Conservation (phyloP, 257 asterid genomes). For the Rubia yunnanensis region DNA sequence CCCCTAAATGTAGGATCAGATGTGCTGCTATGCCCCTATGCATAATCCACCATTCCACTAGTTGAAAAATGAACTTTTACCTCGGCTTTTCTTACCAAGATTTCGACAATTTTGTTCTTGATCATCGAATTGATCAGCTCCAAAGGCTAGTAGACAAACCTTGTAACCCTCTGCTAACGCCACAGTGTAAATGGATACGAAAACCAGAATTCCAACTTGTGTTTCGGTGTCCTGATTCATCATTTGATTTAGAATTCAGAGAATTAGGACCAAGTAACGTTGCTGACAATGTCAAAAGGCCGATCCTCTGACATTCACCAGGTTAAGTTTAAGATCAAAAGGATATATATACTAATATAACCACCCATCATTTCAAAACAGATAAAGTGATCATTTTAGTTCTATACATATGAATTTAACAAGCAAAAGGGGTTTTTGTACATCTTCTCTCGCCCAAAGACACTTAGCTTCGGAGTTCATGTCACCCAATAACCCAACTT, state of each 20-base stretch:
- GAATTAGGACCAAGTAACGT: conserved; percentile 1
- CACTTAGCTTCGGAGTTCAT: too few relatives aligned
- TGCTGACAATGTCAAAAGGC: conserved; percentile 24
- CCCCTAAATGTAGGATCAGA: conserved; percentile 10
- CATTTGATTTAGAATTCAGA: conserved; percentile 6
- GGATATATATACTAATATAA: too few relatives aligned
- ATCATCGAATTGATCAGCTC: conserved; percentile 39
- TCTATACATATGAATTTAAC: too few relatives aligned
- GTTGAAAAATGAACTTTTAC: conserved; percentile 39
- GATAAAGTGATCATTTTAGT: too few relatives aligned
- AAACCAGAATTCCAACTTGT: conserved; percentile 16
- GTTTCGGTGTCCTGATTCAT: not conserved
- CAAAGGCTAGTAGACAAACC: conserved; percentile 34
- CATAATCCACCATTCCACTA: conserved; percentile 31
- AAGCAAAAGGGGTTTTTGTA: too few relatives aligned
- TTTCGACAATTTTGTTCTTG: conserved; percentile 3
- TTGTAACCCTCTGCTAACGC: conserved; percentile 32
- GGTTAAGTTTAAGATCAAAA: too few relatives aligned
- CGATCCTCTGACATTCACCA: conserved; percentile 19
- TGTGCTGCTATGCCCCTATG: conserved; percentile 6
- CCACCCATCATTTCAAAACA: too few relatives aligned
- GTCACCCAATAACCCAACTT: too few relatives aligned
- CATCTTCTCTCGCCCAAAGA: too few relatives aligned
- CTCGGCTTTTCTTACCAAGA: conserved; percentile 9
- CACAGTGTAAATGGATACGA: conserved; percentile 25